Evolutionary conservation across 148 eudicot genomes (phyloP).

Genomic region (Chenopodium berlandieri): DNA sequence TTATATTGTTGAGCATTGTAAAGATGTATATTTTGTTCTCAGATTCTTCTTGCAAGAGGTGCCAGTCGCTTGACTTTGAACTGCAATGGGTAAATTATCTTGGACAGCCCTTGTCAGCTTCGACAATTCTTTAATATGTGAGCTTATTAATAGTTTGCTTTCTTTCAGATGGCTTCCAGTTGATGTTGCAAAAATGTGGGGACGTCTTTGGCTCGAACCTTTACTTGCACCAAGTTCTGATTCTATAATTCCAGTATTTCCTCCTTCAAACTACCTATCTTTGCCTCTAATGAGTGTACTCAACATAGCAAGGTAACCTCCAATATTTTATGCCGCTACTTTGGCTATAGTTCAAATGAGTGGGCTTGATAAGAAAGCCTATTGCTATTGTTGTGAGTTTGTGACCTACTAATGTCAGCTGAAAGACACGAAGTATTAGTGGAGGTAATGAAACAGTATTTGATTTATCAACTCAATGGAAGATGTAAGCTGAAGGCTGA

Average conservation of each 20-base stretch:
- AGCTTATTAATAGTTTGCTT: constrained; percentile 18
- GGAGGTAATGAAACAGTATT: background rate
- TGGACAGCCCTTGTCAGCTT: background rate
- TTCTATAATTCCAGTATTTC: constrained; percentile 60
- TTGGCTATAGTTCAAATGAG: background rate
- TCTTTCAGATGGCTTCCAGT: constrained; percentile 87
- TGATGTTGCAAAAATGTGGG: constrained; percentile 98
- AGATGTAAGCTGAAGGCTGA: background rate
- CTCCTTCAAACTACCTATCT: constrained; percentile 76
- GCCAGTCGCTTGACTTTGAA: constrained; percentile 81
- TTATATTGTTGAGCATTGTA: constrained; percentile 19
- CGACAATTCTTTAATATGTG: background rate
- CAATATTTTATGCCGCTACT: background rate
- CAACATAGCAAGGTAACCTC: constrained; percentile 83
- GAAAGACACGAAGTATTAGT: background rate
- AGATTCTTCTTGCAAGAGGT: constrained; percentile 92
- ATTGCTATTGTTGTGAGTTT: background rate
- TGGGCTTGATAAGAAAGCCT: background rate
- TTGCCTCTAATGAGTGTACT: constrained; percentile 91
- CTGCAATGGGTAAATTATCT: constrained; percentile 80
- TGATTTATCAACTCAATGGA: background rate
- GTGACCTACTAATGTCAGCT: background rate
- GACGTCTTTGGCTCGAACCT: constrained; percentile 98
- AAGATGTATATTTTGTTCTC: constrained; percentile 23
- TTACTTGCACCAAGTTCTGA: constrained; percentile 75